phyloP scores from a whole-genome alignment of 352 stramenopile genomes.

The Bremia lactucae region DNA sequence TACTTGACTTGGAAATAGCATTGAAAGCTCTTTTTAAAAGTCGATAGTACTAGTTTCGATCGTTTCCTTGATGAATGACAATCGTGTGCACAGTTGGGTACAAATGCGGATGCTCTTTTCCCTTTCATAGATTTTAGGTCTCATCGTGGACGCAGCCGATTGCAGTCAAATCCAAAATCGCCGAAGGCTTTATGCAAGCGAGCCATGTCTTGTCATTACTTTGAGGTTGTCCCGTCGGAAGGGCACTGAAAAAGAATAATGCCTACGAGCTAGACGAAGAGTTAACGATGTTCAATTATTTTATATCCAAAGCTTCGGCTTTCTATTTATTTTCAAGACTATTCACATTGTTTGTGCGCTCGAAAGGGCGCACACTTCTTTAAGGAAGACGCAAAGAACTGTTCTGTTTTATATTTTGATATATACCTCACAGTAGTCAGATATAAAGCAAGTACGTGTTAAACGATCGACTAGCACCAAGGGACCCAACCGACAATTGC shows the following conservation, averaged over 20 bases:
- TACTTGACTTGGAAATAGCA: not conserved
- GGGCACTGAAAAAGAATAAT: conserved; percentile 15
- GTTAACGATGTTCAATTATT: conserved; percentile 15
- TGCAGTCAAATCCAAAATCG: conserved; percentile 26
- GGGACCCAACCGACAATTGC: conserved; percentile 31
- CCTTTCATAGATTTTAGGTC: conserved; percentile 20
- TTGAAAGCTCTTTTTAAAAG: not conserved
- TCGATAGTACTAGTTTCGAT: conserved; percentile 1
- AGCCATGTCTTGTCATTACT: conserved; percentile 13
- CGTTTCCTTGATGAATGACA: conserved; percentile 2
- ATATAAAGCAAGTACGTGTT: conserved; percentile 54
- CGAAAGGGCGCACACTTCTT: conserved; percentile 20
- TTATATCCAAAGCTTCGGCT: conserved; percentile 15
- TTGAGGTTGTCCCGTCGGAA: conserved; percentile 20
- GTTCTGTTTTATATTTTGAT: conserved; percentile 13
- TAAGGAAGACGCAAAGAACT: conserved; percentile 18
- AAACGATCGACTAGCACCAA: conserved; percentile 49
- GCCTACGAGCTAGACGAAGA: not conserved
- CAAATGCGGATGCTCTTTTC: conserved; percentile 10
- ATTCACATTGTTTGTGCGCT: conserved; percentile 10
- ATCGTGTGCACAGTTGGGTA: conserved; percentile 15
- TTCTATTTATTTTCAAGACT: conserved; percentile 10
- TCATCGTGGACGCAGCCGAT: conserved; percentile 49
- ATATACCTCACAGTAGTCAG: conserved; percentile 25
- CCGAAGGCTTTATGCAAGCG: conserved; percentile 7